Percentiles rank a stretch among this genome's conserved stretches.
phyloP scores from a whole-genome alignment of 2,329 filamentous ascomycete genomes.

The Fusarium euwallaceae region DNA sequence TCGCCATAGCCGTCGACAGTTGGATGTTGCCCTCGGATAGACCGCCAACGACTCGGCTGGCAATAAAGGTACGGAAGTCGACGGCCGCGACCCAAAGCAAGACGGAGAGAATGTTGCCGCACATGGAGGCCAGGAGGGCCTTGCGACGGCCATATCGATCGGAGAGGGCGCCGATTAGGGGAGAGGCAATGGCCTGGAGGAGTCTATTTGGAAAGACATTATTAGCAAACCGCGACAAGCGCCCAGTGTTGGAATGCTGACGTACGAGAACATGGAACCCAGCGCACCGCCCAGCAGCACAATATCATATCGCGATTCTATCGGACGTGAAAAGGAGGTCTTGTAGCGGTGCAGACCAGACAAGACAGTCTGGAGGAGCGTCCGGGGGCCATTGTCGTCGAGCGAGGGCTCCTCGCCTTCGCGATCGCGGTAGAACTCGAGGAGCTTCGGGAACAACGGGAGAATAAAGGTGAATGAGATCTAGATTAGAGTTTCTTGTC shows the following conservation, averaged over 20 bases:
- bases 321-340: constrained; percentile 88
- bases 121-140: constrained; percentile 91
- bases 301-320: constrained; percentile 97
- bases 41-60: constrained; percentile 92
- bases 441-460: constrained; percentile 92
- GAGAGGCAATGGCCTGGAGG: constrained; percentile 91
- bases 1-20: constrained; percentile 94
- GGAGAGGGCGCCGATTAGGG: constrained; percentile 88
- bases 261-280: constrained; percentile 86
- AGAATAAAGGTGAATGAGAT: constrained; percentile 99
- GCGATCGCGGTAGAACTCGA: constrained; percentile 94
- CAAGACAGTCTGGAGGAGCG: constrained; percentile 83
- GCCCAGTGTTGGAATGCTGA: neutral
- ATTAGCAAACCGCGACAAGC: constrained; percentile 8
- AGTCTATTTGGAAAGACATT: constrained; percentile 65
- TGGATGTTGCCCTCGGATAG: constrained; percentile 98
- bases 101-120: constrained; percentile 92
- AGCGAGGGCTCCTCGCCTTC: constrained; percentile 69
- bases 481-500: constrained; percentile 59
- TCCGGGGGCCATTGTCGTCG: constrained; percentile 63
- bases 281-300: constrained; percentile 93
- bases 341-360: constrained; percentile 94
- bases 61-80: constrained; percentile 95
- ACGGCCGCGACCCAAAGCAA: constrained; percentile 93
- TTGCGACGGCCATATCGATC: constrained; percentile 89